Evolutionary conservation across 2,329 filamentous ascomycete species (phyloP).

Genomic region (Pyrenophora seminiperda): DNA sequence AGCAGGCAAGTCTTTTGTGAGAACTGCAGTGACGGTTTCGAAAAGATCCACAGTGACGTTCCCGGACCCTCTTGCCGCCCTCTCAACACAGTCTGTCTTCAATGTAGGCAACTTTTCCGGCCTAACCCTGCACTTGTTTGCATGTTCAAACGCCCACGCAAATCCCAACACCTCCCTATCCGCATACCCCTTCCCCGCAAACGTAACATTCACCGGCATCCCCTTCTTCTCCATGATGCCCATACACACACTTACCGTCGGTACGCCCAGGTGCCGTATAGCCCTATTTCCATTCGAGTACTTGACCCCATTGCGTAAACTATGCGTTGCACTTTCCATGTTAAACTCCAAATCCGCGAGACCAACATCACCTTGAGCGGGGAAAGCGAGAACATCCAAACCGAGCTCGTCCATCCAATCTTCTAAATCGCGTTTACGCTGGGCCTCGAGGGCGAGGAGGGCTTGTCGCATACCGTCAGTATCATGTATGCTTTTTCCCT

Average conservation of each 20-base stretch:
- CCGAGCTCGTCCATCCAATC: conserved; percentile 54
- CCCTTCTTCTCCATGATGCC: conserved; percentile 52
- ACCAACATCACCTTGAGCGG: conserved; percentile 58
- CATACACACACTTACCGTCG: conserved; percentile 61
- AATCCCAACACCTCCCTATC: conserved; percentile 46
- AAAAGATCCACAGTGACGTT: no score
- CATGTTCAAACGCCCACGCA: conserved; percentile 31
- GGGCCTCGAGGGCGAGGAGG: conserved; percentile 54
- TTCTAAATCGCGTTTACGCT: conserved; percentile 57
- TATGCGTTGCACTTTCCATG: conserved; percentile 39
- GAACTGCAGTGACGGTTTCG: not conserved
- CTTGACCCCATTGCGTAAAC: conserved; percentile 57
- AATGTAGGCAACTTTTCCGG: conserved; percentile 20
- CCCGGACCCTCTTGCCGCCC: no score
- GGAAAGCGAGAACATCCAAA: conserved; percentile 57
- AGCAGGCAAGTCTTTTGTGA: no score
- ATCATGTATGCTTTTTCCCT: conserved; percentile 47
- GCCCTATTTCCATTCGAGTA: conserved; percentile 62
- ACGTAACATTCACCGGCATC: conserved; percentile 61
- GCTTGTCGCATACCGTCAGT: conserved; percentile 52
- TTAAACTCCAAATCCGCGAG: conserved; percentile 55
- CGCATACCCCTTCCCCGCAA: conserved; percentile 56
- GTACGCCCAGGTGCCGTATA: conserved; percentile 60
- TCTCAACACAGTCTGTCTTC: conserved; percentile 21
- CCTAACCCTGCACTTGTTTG: conserved; percentile 15